Evolutionary conservation across 164 flowering plant species (phyloP).

Genomic region (Hamamelis virginiana): DNA sequence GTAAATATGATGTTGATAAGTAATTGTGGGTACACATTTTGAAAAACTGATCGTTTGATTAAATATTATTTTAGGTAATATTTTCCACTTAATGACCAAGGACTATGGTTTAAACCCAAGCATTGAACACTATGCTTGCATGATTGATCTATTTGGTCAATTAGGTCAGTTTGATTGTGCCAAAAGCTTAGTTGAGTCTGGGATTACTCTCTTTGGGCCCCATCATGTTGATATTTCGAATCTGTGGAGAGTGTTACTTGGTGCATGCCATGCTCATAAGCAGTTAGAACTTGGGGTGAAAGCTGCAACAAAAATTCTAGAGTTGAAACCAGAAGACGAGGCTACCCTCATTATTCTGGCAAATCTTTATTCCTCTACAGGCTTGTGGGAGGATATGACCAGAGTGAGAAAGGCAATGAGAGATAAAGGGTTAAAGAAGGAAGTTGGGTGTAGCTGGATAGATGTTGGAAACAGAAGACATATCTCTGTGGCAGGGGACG

Average conservation of each 20-base stretch:
- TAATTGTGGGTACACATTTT: too few species aligned
- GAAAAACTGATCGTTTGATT: too few species aligned
- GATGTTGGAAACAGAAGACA: constrained; percentile 30
- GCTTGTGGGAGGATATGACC: constrained; percentile 29
- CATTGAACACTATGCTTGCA: constrained; percentile 38
- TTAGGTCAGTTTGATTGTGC: constrained; percentile 30
- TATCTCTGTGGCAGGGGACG: constrained; percentile 35
- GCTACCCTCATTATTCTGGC: constrained; percentile 34
- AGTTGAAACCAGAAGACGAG: constrained; percentile 35
- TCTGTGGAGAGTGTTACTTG: constrained; percentile 36
- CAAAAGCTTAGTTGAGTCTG: constrained; percentile 13
- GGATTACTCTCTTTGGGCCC: constrained; percentile 11
- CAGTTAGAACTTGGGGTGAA: constrained; percentile 31
- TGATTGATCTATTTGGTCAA: constrained; percentile 37
- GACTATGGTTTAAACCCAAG: constrained; percentile 25
- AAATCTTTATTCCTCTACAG: constrained; percentile 30
- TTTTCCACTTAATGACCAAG: constrained; percentile 28
- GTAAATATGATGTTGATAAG: too few species aligned
- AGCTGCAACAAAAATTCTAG: constrained; percentile 32
- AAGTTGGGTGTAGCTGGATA: constrained; percentile 38
- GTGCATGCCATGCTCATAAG: constrained; percentile 37
- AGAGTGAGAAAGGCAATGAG: constrained; percentile 23
- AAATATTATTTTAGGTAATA: too few species aligned
- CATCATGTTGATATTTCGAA: constrained; percentile 13
- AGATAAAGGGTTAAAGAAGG: constrained; percentile 29